These are phyloP conservation scores for Penicillium oxalicum DNA, from an alignment of 2,329 filamentous ascomycete genomes.

Conservation along the genomic window DNA sequence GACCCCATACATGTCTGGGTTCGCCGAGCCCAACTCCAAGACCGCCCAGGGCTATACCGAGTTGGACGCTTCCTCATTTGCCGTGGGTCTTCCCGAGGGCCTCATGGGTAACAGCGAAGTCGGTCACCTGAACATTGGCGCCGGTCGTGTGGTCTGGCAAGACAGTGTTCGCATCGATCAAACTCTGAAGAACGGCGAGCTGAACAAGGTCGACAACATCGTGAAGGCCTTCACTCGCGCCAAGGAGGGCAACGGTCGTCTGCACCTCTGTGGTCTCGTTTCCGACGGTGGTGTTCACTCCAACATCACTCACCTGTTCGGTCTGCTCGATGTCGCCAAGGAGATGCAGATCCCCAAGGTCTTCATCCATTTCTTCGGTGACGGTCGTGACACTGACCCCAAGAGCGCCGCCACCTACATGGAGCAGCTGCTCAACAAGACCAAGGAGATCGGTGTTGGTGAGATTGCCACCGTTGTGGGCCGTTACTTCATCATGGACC, in stretches of 20 bases:
- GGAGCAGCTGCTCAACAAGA: conserved; percentile 73
- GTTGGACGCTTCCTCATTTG: conserved; percentile 91
- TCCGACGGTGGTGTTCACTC: conserved; percentile 96
- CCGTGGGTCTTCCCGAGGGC: conserved; percentile 90
- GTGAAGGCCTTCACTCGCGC: conserved; percentile 70
- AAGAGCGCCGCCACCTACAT: conserved; percentile 87
- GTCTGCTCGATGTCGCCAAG: conserved; percentile 84
- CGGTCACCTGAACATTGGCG: conserved; percentile 96
- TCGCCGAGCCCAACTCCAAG: conserved; percentile 60
- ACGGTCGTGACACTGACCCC: conserved; percentile 95
- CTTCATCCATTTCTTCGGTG: conserved; percentile 98
- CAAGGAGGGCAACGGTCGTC: conserved; percentile 80
- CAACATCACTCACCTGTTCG: conserved; percentile 89
- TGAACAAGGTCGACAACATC: conserved; percentile 71
- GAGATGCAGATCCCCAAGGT: conserved; percentile 80
- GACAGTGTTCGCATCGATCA: conserved; percentile 95
- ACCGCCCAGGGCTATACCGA: conserved; percentile 79
- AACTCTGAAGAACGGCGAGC: conserved; percentile 77
- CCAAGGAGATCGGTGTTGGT: conserved; percentile 77
- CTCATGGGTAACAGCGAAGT: conserved; percentile 99
- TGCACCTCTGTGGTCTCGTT: conserved; percentile 87
- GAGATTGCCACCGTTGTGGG: conserved; percentile 90
- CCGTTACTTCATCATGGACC: conserved; percentile 98
- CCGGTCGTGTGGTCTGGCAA: conserved; percentile 96
- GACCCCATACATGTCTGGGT: conserved; percentile 90